Evolutionary conservation across 2,329 filamentous ascomycete genomes (phyloP).

Genomic region (Talaromyces albobiverticillius): DNA sequence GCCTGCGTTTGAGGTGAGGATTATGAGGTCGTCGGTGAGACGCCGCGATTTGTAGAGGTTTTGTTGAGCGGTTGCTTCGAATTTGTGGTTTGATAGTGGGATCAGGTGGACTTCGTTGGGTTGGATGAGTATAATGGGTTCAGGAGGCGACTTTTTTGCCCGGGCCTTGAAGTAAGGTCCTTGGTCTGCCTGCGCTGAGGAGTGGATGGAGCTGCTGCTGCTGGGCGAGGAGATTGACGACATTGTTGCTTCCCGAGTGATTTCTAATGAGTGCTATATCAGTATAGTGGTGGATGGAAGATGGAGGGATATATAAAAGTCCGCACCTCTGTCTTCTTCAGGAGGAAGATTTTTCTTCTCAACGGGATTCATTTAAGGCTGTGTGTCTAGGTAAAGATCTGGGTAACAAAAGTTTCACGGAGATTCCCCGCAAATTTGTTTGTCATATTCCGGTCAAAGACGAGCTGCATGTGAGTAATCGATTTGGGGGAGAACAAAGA

Average conservation of each 20-base stretch:
- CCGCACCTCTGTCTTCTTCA: too few relatives aligned
- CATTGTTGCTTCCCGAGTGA: not conserved
- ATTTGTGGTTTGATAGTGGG: not conserved
- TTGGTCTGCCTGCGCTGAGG: not conserved
- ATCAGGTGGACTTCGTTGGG: slow-evolving; percentile 1
- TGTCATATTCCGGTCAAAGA: not conserved
- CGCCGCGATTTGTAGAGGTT: not conserved
- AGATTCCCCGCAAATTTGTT: not conserved
- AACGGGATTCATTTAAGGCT: too few relatives aligned
- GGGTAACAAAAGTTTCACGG: too few relatives aligned
- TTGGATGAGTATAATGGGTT: not conserved
- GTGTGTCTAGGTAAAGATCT: too few relatives aligned
- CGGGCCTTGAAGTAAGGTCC: not conserved
- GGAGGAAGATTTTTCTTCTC: too few relatives aligned
- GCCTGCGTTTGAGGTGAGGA: slow-evolving; percentile 1
- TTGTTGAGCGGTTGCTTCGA: not conserved
- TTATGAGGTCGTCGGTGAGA: slow-evolving; percentile 4
- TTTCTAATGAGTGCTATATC: not conserved
- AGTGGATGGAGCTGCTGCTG: not conserved
- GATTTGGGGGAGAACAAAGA: not conserved
- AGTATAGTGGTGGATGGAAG: not conserved
- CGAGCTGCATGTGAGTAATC: not conserved
- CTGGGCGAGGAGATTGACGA: not conserved
- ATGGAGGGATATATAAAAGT: too few relatives aligned
- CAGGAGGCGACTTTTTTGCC: not conserved